A percentile compares a stretch with the other conserved stretches of the same genome.
Evolutionary conservation across 768 basidiomycete species (phyloP).

Genomic region (Amanita pseudoporphyria): DNA sequence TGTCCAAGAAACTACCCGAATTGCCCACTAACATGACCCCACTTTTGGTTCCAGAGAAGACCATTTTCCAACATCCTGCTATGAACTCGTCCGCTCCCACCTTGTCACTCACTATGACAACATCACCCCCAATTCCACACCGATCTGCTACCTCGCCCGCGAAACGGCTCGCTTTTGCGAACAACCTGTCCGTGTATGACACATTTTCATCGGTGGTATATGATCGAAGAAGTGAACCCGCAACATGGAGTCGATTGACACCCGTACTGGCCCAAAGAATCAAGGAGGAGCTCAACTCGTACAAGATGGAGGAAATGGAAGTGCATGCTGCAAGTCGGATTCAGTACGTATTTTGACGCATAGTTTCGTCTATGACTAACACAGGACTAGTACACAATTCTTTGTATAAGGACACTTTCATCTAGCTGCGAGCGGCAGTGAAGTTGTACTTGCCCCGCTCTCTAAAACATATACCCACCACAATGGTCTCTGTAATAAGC

Average conservation of each 20-base stretch:
- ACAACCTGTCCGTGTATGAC: slow-evolving; percentile 89
- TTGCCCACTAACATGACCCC: slow-evolving; percentile 25
- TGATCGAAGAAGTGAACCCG: slow-evolving; percentile 91
- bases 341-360: slow-evolving; percentile 47
- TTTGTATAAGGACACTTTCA: slow-evolving; percentile 50
- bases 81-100: slow-evolving; percentile 87
- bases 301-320: slow-evolving; percentile 99
- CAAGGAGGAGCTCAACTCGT: slow-evolving; percentile 97
- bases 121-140: slow-evolving; percentile 48
- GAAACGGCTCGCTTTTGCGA: slow-evolving; percentile 82
- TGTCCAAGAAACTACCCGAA: slow-evolving; percentile 29
- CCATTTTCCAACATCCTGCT: slow-evolving; percentile 72
- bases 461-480: slow-evolving; percentile 12
- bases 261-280: slow-evolving; percentile 92
- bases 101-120: slow-evolving; percentile 46
- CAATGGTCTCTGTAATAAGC: slow-evolving; percentile 5
- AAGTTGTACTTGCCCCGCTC: slow-evolving; percentile 18
- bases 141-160: slow-evolving; percentile 61
- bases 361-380: background rate
- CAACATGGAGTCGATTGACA: slow-evolving; percentile 94
- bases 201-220: slow-evolving; percentile 91
- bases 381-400: slow-evolving; percentile 63
- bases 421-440: slow-evolving; percentile 3
- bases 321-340: slow-evolving; percentile 90
- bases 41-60: slow-evolving; percentile 30